Evolutionary conservation across 495 filamentous ascomycete genomes (phyloP), one percentile per base, ranked within the genome.

Genomic region (Haplographium delicatum): DNA sequence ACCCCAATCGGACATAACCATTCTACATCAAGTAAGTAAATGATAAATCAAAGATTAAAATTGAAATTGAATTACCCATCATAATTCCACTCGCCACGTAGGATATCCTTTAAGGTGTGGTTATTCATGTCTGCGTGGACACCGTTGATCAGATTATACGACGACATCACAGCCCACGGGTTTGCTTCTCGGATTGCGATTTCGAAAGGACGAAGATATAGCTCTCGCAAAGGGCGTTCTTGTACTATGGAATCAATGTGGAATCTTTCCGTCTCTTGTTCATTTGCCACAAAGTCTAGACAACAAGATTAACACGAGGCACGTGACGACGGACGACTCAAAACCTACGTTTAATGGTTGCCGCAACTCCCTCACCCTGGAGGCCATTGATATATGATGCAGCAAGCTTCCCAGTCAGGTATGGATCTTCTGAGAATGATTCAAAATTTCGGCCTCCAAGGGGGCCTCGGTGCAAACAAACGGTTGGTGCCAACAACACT

Each of bases 141-240:
- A 0, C 88, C 88, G 62, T 91, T 91, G 51, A 91, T 69, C n/a
- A 83, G 70, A 57, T 91, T 91, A 53, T 94, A 94, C n/a, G 84
- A 82, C 1, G 80, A 83, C 88, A 94, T 94, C 41, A 91, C 63
- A 27, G 86, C 85, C 69, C 85, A 83, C 4, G 86, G 83, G 34
- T 81, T 80, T 33, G 85, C 81, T 48, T 91, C 88, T n/a, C 86
- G 73, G 53, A 89, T 72, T 2, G 86, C 87, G 61, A 89, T 81
- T 65, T 89, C 84, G 63, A 94, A 94, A 0, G 88, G 88, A 53
- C 82, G 72, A 8, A 91, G 79, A 56, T 91, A 95, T 7, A 94
- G 73, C 63, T 95, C 89, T 18, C 88, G 76, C 50, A 94, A 63
- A 6, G 87, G 80, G 27, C 89, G 74, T 53, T 88, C 80, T 19